Evolutionary conservation across 495 filamentous ascomycete species (phyloP).

Genomic region (Penicillium bialowiezense): DNA sequence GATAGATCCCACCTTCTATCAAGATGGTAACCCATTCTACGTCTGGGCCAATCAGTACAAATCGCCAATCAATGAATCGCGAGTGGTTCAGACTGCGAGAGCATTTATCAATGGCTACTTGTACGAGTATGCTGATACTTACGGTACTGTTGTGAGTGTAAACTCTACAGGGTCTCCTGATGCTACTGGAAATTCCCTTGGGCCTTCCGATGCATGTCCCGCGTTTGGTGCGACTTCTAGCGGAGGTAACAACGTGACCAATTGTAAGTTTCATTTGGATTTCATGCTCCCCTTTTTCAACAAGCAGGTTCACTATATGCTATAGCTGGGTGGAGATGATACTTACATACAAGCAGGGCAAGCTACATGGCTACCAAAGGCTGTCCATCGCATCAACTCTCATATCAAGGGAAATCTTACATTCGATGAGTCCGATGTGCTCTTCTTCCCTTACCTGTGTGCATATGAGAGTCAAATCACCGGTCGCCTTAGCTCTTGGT

Average conservation of each 20-base stretch:
- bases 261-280: conserved; percentile 19
- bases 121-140: conserved; percentile 41
- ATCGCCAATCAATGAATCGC: conserved; percentile 38
- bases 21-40: conserved; percentile 49
- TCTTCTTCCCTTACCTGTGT: conserved; percentile 57
- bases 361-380: conserved; percentile 48
- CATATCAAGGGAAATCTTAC: conserved; percentile 48
- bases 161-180: conserved; percentile 41
- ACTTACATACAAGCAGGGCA: conserved; percentile 26
- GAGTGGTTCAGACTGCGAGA: conserved; percentile 40
- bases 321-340: no score
- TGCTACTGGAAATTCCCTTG: conserved; percentile 52
- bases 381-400: conserved; percentile 46
- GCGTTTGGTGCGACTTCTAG: conserved; percentile 40
- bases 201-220: conserved; percentile 55
- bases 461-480: conserved; percentile 43
- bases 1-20: conserved; percentile 51
- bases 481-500: conserved; percentile 46
- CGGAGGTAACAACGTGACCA: conserved; percentile 36
- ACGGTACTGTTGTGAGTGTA: conserved; percentile 49
- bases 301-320: no score
- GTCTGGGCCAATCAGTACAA: conserved; percentile 59
- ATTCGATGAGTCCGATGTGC: conserved; percentile 47
- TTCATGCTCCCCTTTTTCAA: no score
- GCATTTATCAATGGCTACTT: conserved; percentile 55